phyloP scores from a whole-genome alignment of 805 yeast genomes.

The Lachancea cidri region DNA sequence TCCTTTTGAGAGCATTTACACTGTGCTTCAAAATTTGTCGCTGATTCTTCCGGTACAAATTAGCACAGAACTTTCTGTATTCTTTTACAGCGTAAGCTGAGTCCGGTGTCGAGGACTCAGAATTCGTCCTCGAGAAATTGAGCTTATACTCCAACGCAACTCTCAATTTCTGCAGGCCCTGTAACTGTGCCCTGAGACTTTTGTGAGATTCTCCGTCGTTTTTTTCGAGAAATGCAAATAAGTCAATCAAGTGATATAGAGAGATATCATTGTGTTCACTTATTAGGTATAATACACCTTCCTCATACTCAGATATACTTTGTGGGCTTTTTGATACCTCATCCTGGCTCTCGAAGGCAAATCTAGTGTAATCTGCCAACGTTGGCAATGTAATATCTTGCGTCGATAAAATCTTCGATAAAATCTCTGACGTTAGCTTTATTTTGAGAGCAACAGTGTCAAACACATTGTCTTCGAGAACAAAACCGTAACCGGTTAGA shows the following conservation, averaged over 20 bases:
- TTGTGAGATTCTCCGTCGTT: slow-evolving; percentile 35
- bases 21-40: slow-evolving; percentile 40
- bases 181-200: slow-evolving; percentile 49
- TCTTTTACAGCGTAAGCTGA: slow-evolving; percentile 6
- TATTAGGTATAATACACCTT: slow-evolving; percentile 34
- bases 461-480: slow-evolving; percentile 49
- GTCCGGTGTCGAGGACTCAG: slow-evolving; percentile 9
- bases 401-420: slow-evolving; percentile 31
- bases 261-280: slow-evolving; percentile 20
- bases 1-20: slow-evolving; percentile 39
- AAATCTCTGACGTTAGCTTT: slow-evolving; percentile 35
- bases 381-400: slow-evolving; percentile 36
- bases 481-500: slow-evolving; percentile 58
- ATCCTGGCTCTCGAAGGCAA: slow-evolving; percentile 30
- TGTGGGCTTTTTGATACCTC: slow-evolving; percentile 4
- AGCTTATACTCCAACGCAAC: slow-evolving; percentile 50
- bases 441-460: slow-evolving; percentile 62
- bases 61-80: slow-evolving; percentile 30
- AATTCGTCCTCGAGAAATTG: slow-evolving; percentile 17
- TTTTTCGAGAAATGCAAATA: slow-evolving; percentile 28
- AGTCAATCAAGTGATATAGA: slow-evolving; percentile 22
- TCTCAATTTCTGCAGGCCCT: slow-evolving; percentile 52
- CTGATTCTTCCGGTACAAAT: slow-evolving; percentile 48
- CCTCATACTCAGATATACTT: slow-evolving; percentile 15
- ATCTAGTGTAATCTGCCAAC: slow-evolving; percentile 38